Evolutionary conservation across 306 rosid species (phyloP).

Genomic region (Trifolium subterraneum): DNA sequence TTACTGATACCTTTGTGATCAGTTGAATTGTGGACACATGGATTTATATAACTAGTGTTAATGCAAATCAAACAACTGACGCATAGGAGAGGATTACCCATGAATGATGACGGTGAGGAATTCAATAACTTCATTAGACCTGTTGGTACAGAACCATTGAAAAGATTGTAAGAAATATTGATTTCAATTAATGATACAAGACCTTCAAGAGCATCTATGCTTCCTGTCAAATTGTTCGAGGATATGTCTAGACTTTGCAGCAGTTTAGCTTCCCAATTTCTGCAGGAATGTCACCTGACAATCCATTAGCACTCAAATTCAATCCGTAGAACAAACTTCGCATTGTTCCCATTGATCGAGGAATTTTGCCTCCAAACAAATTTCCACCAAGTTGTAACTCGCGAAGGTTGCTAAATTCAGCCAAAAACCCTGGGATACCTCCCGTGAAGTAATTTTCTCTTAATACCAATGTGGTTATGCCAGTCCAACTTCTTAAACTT

Average conservation of each 20-base stretch:
- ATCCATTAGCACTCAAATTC: conserved; percentile 73
- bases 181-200: conserved; percentile 50
- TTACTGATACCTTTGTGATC: not conserved
- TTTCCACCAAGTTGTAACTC: conserved; percentile 82
- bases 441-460: conserved; percentile 68
- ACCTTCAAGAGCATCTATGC: conserved; percentile 42
- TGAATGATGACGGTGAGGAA: conserved; percentile 53
- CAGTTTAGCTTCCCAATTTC: conserved; percentile 42
- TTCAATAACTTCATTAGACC: conserved; percentile 49
- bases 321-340: conserved; percentile 49
- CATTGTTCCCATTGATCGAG: conserved; percentile 60
- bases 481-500: conserved; percentile 61
- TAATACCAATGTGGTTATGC: conserved; percentile 50
- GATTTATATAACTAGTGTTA: not conserved
- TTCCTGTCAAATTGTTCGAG: conserved; percentile 72
- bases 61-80: conserved; percentile 48
- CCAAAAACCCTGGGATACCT: conserved; percentile 60
- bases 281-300: conserved; percentile 63
- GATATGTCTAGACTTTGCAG: conserved; percentile 61
- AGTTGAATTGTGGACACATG: no score
- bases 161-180: conserved; percentile 65
- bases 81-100: conserved; percentile 67
- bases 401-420: conserved; percentile 48
- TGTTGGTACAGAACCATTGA: conserved; percentile 63
- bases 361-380: conserved; percentile 65